These are phyloP conservation scores for Leishmania amazonensis DNA, from an alignment of 208 protist species.

Conservation along the genomic window DNA sequence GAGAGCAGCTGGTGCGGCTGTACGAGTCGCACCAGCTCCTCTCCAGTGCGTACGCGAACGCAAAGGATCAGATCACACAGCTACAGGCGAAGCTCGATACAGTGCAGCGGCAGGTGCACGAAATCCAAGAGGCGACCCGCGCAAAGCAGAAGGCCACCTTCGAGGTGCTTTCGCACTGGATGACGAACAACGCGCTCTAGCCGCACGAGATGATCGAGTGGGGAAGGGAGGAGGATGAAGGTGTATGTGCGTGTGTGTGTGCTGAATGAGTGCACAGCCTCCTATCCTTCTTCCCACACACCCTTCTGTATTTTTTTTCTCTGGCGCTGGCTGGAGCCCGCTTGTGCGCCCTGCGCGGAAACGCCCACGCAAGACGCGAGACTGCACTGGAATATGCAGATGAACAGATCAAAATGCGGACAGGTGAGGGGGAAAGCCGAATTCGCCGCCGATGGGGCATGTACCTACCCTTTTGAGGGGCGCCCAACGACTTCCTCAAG, in stretches of 20 bases:
- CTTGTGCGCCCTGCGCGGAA: neutral
- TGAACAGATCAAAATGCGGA: neutral
- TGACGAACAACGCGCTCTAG: slow-evolving; percentile 29
- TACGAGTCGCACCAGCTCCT: slow-evolving; percentile 29
- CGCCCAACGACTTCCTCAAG: neutral
- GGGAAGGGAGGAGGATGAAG: neutral
- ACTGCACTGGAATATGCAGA: neutral
- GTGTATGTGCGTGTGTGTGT: neutral
- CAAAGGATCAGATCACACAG: slow-evolving; percentile 16
- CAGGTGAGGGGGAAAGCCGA: neutral
- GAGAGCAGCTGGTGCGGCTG: slow-evolving; percentile 51
- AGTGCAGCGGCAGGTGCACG: slow-evolving; percentile 30
- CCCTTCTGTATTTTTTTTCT: neutral
- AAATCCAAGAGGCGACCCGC: slow-evolving; percentile 39
- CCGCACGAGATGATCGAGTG: neutral
- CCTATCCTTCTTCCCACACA: neutral
- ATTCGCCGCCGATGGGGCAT: neutral
- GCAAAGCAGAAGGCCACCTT: slow-evolving; percentile 55
- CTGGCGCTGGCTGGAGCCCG: too few species aligned
- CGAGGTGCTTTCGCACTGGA: slow-evolving; percentile 57
- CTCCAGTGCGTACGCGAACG: slow-evolving; percentile 3
- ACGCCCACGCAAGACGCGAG: neutral
- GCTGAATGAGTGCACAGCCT: neutral
- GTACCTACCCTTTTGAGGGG: neutral
- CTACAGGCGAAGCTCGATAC: slow-evolving; percentile 33